Base-by-base conservation (phyloP, 306 rosid genomes). In the Echinosophora koreensis region DNA sequence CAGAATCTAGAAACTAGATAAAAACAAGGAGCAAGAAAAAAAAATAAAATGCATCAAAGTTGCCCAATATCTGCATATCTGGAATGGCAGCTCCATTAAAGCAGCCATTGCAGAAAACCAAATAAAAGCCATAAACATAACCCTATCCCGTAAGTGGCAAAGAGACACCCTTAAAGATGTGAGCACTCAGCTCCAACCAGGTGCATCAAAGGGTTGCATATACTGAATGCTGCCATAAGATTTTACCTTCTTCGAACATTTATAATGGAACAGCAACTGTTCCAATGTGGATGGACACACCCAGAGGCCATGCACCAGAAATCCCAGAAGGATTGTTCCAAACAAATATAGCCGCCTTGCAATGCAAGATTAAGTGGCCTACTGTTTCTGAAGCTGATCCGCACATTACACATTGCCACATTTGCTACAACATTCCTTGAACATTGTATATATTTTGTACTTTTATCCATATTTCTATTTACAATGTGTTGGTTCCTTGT, bases 361-460 rank as follows among this genome's bases (percentile, higher is more conserved):
- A 64, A 22, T 57, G 37, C 57, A 73, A 80, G 38, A 28, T 55
- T 62, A 18, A 34, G 68, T 73, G 62, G 46, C 35, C 54, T 80
- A 41, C 73, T 32, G 7, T 32, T 16, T 64, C 22, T 4, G 46
- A 17, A 42, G 8, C 11, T 35, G 49, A 55, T 80, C 46, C 67
- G 54, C 56, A 37, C 57, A 70, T 59, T 38, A 41, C 17, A 79
- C 27, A 30, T 42, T 62, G 37, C 52, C 42, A 49, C 5, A n/a
- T 34, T 39, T 64, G 60, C 56, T 56, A 12, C 78, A 14, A 34
- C 32, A 61, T 47, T 63, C 69, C 69, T 46, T 51, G 59, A 68
- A 69, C 55, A 34, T 8, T n/a, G 63, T 76, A 46, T 65, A 38
- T 35, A 6, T 12, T 57, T 51, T 77, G 80, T 66, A 5, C 14